Percentiles rank a stretch among this genome's conserved stretches.
phyloP scores from a whole-genome alignment of 2,329 filamentous ascomycete species.

The Fusarium vanettenii region DNA sequence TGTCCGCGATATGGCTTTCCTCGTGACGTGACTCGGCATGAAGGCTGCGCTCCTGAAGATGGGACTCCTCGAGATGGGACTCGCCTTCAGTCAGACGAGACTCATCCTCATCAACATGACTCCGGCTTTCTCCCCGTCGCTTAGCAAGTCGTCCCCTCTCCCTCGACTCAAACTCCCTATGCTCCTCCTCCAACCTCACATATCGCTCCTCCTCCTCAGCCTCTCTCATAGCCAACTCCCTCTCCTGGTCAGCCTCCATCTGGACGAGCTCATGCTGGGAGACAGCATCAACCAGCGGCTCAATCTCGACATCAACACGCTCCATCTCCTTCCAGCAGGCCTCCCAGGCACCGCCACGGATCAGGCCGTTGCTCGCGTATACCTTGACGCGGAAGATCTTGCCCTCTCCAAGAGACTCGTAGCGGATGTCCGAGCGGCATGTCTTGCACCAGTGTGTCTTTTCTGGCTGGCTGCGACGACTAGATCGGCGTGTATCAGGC shows the following conservation, averaged over 20 bases:
- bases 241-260: conserved; percentile 61
- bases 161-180: conserved; percentile 43
- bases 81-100: neutral
- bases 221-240: conserved; percentile 50
- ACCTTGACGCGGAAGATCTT: conserved; percentile 84
- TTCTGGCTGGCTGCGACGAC: conserved; percentile 43
- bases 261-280: conserved; percentile 70
- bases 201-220: conserved; percentile 50
- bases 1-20: conserved; percentile 1
- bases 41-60: neutral
- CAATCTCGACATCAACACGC: conserved; percentile 93
- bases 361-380: conserved; percentile 93
- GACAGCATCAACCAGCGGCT: conserved; percentile 74
- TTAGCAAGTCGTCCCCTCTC: conserved; percentile 37
- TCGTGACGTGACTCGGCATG: conserved; percentile 14
- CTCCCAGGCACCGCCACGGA: conserved; percentile 91
- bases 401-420: conserved; percentile 62
- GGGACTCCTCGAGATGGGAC: neutral
- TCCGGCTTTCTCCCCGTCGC: conserved; percentile 21
- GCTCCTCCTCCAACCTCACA: conserved; percentile 39
- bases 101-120: conserved; percentile 12
- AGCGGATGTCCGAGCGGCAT: conserved; percentile 66
- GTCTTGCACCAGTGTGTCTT: conserved; percentile 66
- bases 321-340: conserved; percentile 99
- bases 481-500: conserved; percentile 40